Percentiles rank a stretch among this genome's conserved stretches.
Conservation (phyloP, 495 filamentous ascomycete species). For the Arthonia radiata region DNA sequence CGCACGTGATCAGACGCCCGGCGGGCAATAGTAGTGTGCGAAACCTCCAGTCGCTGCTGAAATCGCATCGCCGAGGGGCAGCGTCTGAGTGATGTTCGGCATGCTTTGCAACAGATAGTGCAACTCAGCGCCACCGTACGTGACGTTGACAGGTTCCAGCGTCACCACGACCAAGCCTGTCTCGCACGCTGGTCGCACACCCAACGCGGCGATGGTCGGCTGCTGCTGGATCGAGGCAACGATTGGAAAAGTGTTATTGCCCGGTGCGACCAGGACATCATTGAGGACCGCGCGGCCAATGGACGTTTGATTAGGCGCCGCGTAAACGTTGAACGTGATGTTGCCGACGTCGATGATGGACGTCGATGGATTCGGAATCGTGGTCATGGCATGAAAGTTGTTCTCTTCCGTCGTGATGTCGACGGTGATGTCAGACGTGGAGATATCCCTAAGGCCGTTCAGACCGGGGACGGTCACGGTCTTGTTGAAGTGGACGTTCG, state of each 20-base stretch:
- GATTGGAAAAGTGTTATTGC: constrained; percentile 32
- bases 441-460: constrained; percentile 34
- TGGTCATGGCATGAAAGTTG: constrained; percentile 38
- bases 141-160: too few species aligned
- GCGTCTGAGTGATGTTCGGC: too few species aligned
- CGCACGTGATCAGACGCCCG: too few species aligned
- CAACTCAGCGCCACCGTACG: too few species aligned
- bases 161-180: too few species aligned
- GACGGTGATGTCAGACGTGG: constrained; percentile 26
- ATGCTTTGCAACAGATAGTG: too few species aligned
- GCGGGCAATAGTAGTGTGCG: too few species aligned
- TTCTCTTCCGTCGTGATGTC: constrained; percentile 14
- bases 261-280: constrained; percentile 32
- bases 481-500: constrained; percentile 29
- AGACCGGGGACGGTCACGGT: constrained; percentile 28
- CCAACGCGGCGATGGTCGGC: too few species aligned
- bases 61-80: too few species aligned
- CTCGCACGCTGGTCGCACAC: too few species aligned
- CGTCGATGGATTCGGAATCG: constrained; percentile 43
- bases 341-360: constrained; percentile 44
- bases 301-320: constrained; percentile 18
- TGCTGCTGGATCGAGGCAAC: constrained; percentile 26
- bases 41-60: too few species aligned
- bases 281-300: constrained; percentile 31
- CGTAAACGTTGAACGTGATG: constrained; percentile 31